phyloP scores from a whole-genome alignment of 2,329 filamentous ascomycete genomes.

The Purpureocillium lavendulum region DNA sequence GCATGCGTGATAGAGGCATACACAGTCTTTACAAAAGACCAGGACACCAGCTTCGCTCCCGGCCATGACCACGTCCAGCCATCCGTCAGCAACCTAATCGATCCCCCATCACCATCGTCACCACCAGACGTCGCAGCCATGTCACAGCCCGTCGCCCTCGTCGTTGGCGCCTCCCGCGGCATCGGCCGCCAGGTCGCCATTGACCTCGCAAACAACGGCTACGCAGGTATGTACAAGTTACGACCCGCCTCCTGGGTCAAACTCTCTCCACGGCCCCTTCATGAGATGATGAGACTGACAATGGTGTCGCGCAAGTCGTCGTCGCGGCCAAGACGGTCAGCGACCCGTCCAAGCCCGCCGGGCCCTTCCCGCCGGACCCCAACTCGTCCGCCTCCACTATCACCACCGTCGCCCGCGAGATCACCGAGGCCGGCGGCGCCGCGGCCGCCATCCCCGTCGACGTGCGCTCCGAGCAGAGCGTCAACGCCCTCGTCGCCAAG shows the following conservation, averaged over 20 bases:
- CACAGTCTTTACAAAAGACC: no score
- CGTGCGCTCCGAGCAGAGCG: conserved; percentile 53
- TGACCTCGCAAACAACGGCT: conserved; percentile 63
- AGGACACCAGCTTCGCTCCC: no score
- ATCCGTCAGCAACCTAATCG: no score
- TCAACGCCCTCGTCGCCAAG: conserved; percentile 49
- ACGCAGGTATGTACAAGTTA: conserved; percentile 46
- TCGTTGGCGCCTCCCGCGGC: conserved; percentile 70
- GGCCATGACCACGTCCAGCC: no score
- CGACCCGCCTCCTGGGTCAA: background rate
- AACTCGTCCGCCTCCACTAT: conserved; percentile 71
- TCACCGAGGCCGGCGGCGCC: conserved; percentile 52
- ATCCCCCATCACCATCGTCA: no score
- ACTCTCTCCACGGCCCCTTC: background rate
- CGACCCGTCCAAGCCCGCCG: conserved; percentile 41
- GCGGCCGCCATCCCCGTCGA: conserved; percentile 64
- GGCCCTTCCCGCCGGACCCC: conserved; percentile 64
- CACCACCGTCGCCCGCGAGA: conserved; percentile 71
- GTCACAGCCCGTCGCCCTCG: conserved; percentile 51
- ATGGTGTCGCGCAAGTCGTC: conserved; percentile 44
- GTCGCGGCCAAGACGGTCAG: conserved; percentile 70
- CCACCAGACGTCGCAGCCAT: no score
- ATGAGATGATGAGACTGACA: background rate
- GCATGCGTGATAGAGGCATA: no score
- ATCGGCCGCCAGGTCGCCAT: conserved; percentile 77